phyloP scores from a whole-genome alignment of 495 filamentous ascomycete genomes.

The Eremomyces bilateralis region DNA sequence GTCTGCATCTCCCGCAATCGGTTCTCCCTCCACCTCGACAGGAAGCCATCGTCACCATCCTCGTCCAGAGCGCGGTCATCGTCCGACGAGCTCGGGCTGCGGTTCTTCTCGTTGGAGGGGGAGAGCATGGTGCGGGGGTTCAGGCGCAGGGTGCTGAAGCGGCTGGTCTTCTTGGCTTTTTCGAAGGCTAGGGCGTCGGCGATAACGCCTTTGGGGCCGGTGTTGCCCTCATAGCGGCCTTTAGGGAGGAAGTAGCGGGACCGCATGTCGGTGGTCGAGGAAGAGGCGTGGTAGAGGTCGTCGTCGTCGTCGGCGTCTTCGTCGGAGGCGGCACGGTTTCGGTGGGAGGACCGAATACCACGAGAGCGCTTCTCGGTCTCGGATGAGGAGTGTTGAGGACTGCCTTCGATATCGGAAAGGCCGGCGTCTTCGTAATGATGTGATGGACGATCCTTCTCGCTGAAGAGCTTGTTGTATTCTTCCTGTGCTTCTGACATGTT shows the following conservation, averaged over 20 bases:
- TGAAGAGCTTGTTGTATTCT: conserved; percentile 61
- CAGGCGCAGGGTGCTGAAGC: conserved; percentile 1
- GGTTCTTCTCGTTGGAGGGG: conserved; percentile 11
- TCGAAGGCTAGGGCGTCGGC: conserved; percentile 87
- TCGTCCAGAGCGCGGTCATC: background rate
- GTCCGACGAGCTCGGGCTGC: conserved; percentile 1
- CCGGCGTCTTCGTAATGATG: too few species aligned
- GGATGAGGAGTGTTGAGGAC: background rate
- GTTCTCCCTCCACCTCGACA: conserved; percentile 60
- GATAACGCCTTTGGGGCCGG: conserved; percentile 97
- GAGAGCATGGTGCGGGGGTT: conserved; percentile 11
- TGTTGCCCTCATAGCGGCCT: conserved; percentile 39
- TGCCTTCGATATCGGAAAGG: background rate
- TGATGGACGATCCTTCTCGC: conserved; percentile 20
- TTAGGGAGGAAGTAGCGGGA: conserved; percentile 32
- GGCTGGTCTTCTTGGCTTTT: conserved; percentile 30
- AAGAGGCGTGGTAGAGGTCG: conserved; percentile 34
- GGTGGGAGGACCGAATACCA: background rate
- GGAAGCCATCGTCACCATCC: conserved; percentile 52
- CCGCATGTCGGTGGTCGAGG: conserved; percentile 28
- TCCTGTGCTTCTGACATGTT: conserved; percentile 43
- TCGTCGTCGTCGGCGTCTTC: conserved; percentile 28
- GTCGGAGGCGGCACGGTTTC: too few species aligned
- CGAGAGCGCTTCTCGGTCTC: background rate
- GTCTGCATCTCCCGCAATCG: conserved; percentile 54